Evolutionary conservation across 1,139 yeast genomes (phyloP), one percentile per base, ranked within the genome.

Genomic region (Protomyces inundatus): DNA sequence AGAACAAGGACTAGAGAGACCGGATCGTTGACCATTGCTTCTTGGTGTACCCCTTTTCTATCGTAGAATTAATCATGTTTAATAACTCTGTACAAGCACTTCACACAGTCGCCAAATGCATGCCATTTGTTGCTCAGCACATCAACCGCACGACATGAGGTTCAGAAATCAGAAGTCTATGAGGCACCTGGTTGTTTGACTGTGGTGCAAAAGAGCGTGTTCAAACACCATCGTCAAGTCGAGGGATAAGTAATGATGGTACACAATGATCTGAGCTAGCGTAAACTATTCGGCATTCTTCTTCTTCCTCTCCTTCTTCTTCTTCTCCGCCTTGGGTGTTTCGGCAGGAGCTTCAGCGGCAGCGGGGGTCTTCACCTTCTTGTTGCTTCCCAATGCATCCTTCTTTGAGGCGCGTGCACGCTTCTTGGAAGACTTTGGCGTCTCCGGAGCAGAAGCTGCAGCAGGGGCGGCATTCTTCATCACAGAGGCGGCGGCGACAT

Each of bases 261-360:
- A 23, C 23, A 23, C 23, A 23, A 23, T 23, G 23, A 23, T 23
- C 23, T 23, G 23, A 23, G 23, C 23, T 23, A 23, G 23, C 23
- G 23, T 23, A 23, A 23, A 2, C 37, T 33, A 33, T 33, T 55
- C 58, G 35, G 54, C 55, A 10, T 51, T 50, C 40, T 63, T 55
- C 53, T 54, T 64, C 33, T 40, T 37, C 40, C 64, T 63, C 59
- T 50, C 55, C 42, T 61, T 55, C 62, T 62, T 62, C 37, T 58
- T 45, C 61, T 65, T 64, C 57, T 50, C 54, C 32, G 62, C 66
- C 61, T 57, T 63, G 4, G 65, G 65, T 30, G 67, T 62, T 9
- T 61, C 16, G 4, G 50, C 54, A 14, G 54, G 54, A 10, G 55
- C 45, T 16, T 42, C 48, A 23, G 5, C 12, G 10, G 48, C 48